These are phyloP conservation scores for Allium cepa DNA, from an alignment of 106 monocot species.

Conservation along the genomic window DNA sequence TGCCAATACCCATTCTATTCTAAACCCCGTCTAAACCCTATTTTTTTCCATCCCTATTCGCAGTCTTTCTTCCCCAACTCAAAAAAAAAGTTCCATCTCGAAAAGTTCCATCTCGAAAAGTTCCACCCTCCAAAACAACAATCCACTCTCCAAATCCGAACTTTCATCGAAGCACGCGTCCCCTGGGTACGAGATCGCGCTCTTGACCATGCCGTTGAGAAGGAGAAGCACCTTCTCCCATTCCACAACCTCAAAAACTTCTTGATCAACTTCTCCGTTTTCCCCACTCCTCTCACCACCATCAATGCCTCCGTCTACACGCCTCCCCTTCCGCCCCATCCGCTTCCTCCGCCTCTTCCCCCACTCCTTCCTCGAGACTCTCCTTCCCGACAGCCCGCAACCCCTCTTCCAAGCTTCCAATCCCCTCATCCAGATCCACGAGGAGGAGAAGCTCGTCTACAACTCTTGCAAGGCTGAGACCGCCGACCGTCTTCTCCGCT, in stretches of 20 bases:
- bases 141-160: conserved; percentile 3
- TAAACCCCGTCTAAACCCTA: too few relatives aligned
- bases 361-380: background rate
- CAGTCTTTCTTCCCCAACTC: too few relatives aligned
- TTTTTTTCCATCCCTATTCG: background rate
- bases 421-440: conserved; percentile 1
- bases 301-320: conserved; percentile 9
- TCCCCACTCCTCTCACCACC: conserved; percentile 2
- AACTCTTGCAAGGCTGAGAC: conserved; percentile 26
- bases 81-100: too few relatives aligned
- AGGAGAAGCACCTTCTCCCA: conserved; percentile 80
- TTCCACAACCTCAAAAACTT: conserved; percentile 75
- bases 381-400: too few relatives aligned
- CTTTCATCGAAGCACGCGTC: conserved; percentile 9
- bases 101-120: too few relatives aligned
- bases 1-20: too few relatives aligned
- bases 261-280: conserved; percentile 19
- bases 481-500: conserved; percentile 79
- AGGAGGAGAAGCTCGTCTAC: conserved; percentile 30
- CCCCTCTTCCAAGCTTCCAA: background rate
- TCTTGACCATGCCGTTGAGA: conserved; percentile 94
- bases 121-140: background rate
- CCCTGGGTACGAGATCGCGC: conserved; percentile 79
- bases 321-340: too few relatives aligned
- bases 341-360: conserved; percentile 22